Evolutionary conservation across 2,329 filamentous ascomycete species (phyloP).

Genomic region (Colletotrichum destructivum): DNA sequence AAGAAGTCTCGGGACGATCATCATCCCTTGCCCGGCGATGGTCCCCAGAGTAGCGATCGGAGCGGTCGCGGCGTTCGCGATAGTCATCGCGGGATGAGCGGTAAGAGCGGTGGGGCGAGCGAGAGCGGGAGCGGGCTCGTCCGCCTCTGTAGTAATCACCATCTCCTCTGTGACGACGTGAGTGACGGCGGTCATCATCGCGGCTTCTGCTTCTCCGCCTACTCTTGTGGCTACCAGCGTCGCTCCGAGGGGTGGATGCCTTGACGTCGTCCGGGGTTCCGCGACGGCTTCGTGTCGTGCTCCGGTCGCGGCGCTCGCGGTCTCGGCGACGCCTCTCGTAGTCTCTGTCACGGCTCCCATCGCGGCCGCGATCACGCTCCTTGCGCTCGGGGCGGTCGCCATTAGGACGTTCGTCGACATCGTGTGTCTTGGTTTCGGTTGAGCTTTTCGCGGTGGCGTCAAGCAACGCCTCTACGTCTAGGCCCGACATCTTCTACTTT

Average conservation of each 20-base stretch:
- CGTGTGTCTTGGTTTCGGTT: slow-evolving; percentile 61
- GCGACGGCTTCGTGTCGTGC: slow-evolving; percentile 61
- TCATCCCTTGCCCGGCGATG: slow-evolving; percentile 70
- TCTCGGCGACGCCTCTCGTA: slow-evolving; percentile 64
- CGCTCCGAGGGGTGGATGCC: slow-evolving; percentile 79
- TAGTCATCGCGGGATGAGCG: slow-evolving; percentile 67
- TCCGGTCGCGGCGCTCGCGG: slow-evolving; percentile 70
- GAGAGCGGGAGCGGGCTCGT: slow-evolving; percentile 73
- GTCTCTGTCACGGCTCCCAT: slow-evolving; percentile 61
- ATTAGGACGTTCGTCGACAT: slow-evolving; percentile 73
- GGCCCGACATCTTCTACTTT: slow-evolving; percentile 59
- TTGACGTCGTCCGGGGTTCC: slow-evolving; percentile 71
- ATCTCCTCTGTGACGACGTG: slow-evolving; percentile 77
- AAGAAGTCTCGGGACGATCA: slow-evolving; percentile 53
- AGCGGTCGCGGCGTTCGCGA: slow-evolving; percentile 69
- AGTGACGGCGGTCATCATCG: slow-evolving; percentile 81
- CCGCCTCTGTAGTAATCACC: slow-evolving; percentile 77
- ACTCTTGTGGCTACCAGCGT: slow-evolving; percentile 85
- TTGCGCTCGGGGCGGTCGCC: slow-evolving; percentile 61
- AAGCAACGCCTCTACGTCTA: slow-evolving; percentile 91
- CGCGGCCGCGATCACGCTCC: slow-evolving; percentile 70
- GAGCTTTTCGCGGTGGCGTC: slow-evolving; percentile 83
- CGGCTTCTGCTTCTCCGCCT: slow-evolving; percentile 85
- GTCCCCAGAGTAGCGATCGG: slow-evolving; percentile 52
- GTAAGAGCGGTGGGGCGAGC: slow-evolving; percentile 77